Evolutionary conservation across 2,329 filamentous ascomycete species (phyloP).

Genomic region (Neofusicoccum laricinum): DNA sequence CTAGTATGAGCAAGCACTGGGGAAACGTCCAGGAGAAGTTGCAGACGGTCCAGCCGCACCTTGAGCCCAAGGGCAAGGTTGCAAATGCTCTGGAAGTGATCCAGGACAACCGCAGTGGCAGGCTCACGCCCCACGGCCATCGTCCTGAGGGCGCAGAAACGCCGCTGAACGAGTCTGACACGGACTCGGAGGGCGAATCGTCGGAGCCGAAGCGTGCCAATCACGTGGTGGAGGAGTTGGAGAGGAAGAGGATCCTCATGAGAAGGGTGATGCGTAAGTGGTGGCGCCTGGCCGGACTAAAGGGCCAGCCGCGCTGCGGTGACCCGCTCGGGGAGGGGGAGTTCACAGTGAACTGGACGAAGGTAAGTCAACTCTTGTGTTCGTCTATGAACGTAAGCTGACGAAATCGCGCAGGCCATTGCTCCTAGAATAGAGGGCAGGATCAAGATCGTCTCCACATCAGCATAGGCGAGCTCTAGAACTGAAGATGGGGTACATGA

Average conservation of each 20-base stretch:
- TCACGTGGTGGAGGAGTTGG: constrained; percentile 36
- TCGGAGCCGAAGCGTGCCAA: constrained; percentile 42
- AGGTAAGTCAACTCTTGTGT: constrained; percentile 23
- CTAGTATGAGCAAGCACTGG: constrained; percentile 64
- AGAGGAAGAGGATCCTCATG: constrained; percentile 61
- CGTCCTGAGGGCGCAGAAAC: constrained; percentile 25
- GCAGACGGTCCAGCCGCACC: constrained; percentile 50
- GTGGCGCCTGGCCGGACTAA: constrained; percentile 65
- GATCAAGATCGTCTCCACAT: constrained; percentile 46
- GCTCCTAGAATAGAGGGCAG: constrained; percentile 74
- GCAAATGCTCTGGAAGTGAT: constrained; percentile 21
- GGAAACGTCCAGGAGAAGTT: constrained; percentile 60
- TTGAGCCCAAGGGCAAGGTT: constrained; percentile 35
- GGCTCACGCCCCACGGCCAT: constrained; percentile 16
- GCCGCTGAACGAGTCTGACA: constrained; percentile 27
- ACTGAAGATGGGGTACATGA: not conserved
- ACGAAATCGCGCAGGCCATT: constrained; percentile 53
- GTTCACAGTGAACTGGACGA: constrained; percentile 69
- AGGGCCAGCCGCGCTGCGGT: constrained; percentile 46
- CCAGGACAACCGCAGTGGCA: not conserved
- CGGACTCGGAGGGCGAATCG: constrained; percentile 36
- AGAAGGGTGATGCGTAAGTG: constrained; percentile 70
- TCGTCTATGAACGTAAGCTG: not conserved
- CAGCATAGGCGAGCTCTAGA: not conserved
- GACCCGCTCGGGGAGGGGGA: constrained; percentile 59